These are phyloP conservation scores for Aspergillus udagawae DNA, from an alignment of 2,329 filamentous ascomycete species.

Conservation along the genomic window DNA sequence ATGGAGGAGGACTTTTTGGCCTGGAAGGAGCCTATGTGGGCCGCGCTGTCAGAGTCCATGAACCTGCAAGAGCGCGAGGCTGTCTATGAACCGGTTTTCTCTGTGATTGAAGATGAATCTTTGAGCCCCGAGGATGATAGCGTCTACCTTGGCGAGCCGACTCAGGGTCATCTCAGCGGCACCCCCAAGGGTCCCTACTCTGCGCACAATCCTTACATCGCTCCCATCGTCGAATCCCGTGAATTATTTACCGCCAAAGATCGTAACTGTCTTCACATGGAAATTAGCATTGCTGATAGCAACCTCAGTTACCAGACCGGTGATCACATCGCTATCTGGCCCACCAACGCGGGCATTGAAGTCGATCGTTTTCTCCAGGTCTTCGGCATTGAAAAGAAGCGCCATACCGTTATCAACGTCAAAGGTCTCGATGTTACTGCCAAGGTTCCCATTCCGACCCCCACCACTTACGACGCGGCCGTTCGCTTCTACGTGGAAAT, in stretches of 20 bases:
- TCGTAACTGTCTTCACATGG: conserved; percentile 94
- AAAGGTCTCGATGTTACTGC: conserved; percentile 92
- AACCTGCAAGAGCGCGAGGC: conserved; percentile 90
- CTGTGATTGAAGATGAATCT: conserved; percentile 70
- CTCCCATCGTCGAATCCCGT: conserved; percentile 83
- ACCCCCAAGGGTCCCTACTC: conserved; percentile 84
- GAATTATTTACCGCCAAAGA: conserved; percentile 88
- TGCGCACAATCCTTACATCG: conserved; percentile 94
- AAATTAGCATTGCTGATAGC: conserved; percentile 84
- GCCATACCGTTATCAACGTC: conserved; percentile 76
- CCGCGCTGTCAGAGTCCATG: conserved; percentile 76
- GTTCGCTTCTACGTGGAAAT: conserved; percentile 96
- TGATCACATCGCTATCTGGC: conserved; percentile 97
- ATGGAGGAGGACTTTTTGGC: conserved; percentile 99
- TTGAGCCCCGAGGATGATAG: conserved; percentile 69
- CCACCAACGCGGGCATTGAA: conserved; percentile 87
- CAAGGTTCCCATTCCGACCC: conserved; percentile 95
- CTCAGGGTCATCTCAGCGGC: conserved; percentile 90
- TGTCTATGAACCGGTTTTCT: conserved; percentile 90
- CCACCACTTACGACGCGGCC: conserved; percentile 92
- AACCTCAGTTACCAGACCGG: conserved; percentile 93
- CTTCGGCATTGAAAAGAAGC: conserved; percentile 71
- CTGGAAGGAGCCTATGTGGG: conserved; percentile 99
- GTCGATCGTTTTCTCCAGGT: conserved; percentile 84
- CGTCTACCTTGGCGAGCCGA: conserved; percentile 94